Evolutionary conservation across 192 early-diverging fungal species (phyloP).

Genomic region (Martensiomyces pterosporus): DNA sequence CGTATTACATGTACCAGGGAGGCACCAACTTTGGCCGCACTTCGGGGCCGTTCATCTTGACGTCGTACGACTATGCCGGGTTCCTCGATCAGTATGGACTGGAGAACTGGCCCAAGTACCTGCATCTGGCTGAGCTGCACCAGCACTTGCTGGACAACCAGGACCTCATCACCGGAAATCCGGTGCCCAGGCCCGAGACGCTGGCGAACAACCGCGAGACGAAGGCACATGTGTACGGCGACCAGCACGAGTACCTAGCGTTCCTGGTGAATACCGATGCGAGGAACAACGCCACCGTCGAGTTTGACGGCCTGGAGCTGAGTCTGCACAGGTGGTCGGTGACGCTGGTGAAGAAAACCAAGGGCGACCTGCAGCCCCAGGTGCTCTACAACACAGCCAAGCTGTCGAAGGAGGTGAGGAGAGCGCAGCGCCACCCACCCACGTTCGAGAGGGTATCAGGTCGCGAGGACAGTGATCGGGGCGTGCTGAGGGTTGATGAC

Average conservation of each 20-base stretch:
- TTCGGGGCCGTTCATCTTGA: constrained; percentile 37
- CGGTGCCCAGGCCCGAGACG: constrained; percentile 6
- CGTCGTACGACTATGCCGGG: constrained; percentile 49
- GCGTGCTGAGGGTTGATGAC: background rate
- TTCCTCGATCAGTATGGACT: constrained; percentile 50
- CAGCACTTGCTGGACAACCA: constrained; percentile 13
- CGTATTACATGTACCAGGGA: constrained; percentile 64
- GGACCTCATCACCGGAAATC: constrained; percentile 11
- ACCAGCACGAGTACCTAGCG: constrained; percentile 10
- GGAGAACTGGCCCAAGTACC: constrained; percentile 50
- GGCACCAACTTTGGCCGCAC: constrained; percentile 64
- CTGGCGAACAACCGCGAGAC: constrained; percentile 3
- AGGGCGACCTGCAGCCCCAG: background rate
- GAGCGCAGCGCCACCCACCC: constrained; percentile 12
- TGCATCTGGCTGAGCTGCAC: constrained; percentile 39
- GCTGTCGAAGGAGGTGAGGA: constrained; percentile 5
- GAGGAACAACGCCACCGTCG: background rate
- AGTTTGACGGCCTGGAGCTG: constrained; percentile 12
- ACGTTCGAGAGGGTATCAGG: constrained; percentile 10
- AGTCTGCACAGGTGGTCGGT: constrained; percentile 38
- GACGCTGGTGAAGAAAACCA: constrained; percentile 11
- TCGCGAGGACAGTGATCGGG: constrained; percentile 1
- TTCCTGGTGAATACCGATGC: constrained; percentile 34
- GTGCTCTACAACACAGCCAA: constrained; percentile 28
- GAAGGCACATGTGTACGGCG: constrained; percentile 24